phyloP scores from a whole-genome alignment of 2,329 filamentous ascomycete genomes.

The Keithomyces neogunnii region DNA sequence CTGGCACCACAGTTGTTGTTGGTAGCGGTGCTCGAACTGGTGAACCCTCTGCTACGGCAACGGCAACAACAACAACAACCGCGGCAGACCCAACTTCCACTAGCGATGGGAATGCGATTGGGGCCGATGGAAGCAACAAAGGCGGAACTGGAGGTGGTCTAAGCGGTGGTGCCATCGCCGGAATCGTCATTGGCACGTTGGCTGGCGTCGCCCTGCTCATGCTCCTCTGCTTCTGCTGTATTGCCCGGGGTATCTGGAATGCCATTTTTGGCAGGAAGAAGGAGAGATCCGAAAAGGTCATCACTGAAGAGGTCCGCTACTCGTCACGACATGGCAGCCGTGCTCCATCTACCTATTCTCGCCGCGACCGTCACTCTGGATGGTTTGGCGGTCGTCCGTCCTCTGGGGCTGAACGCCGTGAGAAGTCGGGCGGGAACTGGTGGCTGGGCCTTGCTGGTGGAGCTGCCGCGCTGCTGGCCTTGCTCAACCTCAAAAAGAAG shows the following conservation, averaged over 20 bases:
- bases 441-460: slow-evolving; percentile 46
- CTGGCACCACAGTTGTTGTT: slow-evolving; percentile 45
- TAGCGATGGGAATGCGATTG: slow-evolving; percentile 35
- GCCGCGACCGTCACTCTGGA: slow-evolving; percentile 45
- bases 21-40: slow-evolving; percentile 41
- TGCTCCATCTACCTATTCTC: slow-evolving; percentile 30
- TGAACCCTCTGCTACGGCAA: slow-evolving; percentile 31
- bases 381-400: slow-evolving; percentile 44
- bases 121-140: slow-evolving; percentile 28
- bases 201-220: slow-evolving; percentile 58
- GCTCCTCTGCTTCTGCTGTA: slow-evolving; percentile 68
- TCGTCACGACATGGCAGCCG: slow-evolving; percentile 40
- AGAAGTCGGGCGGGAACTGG: slow-evolving; percentile 40
- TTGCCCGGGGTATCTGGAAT: slow-evolving; percentile 53
- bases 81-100: slow-evolving; percentile 36
- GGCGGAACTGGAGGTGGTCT: slow-evolving; percentile 37
- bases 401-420: slow-evolving; percentile 30
- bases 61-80: slow-evolving; percentile 44
- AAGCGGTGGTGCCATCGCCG: slow-evolving; percentile 67
- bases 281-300: slow-evolving; percentile 45
- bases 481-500: slow-evolving; percentile 44
- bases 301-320: slow-evolving; percentile 52
- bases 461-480: slow-evolving; percentile 40
- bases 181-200: slow-evolving; percentile 69
- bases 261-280: slow-evolving; percentile 53